Evolutionary conservation across 2,329 filamentous ascomycete species (phyloP), one percentile per base, ranked within the genome.

Genomic region (Gliomastix tumulicola): DNA sequence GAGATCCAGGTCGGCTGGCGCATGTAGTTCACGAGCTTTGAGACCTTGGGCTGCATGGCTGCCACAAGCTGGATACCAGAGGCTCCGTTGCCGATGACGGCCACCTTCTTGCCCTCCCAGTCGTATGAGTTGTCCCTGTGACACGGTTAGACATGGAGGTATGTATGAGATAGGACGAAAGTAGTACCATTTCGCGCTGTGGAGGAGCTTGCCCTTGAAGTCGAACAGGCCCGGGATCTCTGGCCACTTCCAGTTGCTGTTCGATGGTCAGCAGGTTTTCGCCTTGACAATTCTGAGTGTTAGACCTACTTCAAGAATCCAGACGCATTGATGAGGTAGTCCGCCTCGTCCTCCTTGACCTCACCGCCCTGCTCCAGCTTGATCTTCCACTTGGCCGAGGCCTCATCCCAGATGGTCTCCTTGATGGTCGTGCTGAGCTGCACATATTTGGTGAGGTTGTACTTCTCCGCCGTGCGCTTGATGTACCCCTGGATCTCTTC

Each of bases 401-500:
- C 12, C 7, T 36, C 41, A 11, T 36, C 16, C 41, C 41, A 43
- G 17, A 21, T 13, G 10, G 41, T 38, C 6, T 30, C 40, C 16
- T 17, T 71, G 10, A 60, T 49, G 17, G 51, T 69, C 12, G 46
- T 49, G 71, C 10, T 64, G 58, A 76, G 59, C 35, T 68, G 63
- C 2, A 76, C 54, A 37, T 72, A 67, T 25, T 59, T 59, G 34
- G 47, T 49, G 54, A 74, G 65, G 23, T 56, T 47, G 42, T 71
- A 67, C 15, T 72, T 68, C n/a, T 68, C 58, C 40, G 63, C 69
- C 20, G 72, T 54, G 6, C 48, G 46, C 35, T 63, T 55, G 19
- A 80, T 62, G 41, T 81, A 81, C 4, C 57, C 54, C 28, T 66
- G 61, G 30, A 82, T 81, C 48, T 82, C 76, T 1, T 58, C 56